Conservation (phyloP, 2,329 filamentous ascomycete genomes). For the Scedosporium aurantiacum region DNA sequence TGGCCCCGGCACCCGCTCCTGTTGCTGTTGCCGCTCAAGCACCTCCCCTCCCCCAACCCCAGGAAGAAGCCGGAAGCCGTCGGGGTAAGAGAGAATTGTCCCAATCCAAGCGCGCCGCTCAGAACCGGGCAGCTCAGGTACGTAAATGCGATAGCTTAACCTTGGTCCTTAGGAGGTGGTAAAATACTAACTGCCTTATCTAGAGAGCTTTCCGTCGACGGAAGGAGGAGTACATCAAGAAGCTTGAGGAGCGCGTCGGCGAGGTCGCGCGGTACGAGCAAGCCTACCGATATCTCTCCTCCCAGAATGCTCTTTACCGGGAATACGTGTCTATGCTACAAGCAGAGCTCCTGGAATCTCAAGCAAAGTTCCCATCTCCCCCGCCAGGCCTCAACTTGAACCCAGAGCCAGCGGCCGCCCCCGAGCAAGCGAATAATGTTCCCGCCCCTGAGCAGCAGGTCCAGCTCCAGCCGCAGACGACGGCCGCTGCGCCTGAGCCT, state of each 20-base stretch:
- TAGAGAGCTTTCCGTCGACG: conserved; percentile 94
- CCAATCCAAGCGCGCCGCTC: conserved; percentile 89
- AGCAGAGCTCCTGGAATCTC: conserved; percentile 69
- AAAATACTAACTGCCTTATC: conserved; percentile 3
- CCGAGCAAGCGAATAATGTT: conserved; percentile 10
- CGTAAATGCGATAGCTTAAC: conserved; percentile 18
- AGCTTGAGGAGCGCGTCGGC: conserved; percentile 86
- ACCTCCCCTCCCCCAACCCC: conserved; percentile 11
- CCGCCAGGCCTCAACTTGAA: conserved; percentile 68
- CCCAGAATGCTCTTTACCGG: conserved; percentile 80
- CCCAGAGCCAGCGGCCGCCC: conserved; percentile 28
- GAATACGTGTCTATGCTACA: conserved; percentile 92
- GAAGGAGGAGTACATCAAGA: conserved; percentile 97
- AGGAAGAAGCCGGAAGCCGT: conserved; percentile 39
- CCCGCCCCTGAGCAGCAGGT: conserved; percentile 12
- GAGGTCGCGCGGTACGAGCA: conserved; percentile 67
- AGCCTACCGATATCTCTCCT: conserved; percentile 67
- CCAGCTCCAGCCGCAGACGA: too few relatives aligned
- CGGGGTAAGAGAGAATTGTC: conserved; percentile 87
- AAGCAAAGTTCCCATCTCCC: conserved; percentile 74
- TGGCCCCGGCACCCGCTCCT: conserved; percentile 17
- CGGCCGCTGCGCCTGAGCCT: conserved; percentile 9
- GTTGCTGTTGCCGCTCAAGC: conserved; percentile 19
- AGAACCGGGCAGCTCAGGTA: conserved; percentile 95
- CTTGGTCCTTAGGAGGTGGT: not conserved